phyloP scores from a whole-genome alignment of 2,329 filamentous ascomycete genomes.

The Trichoderma breve region DNA sequence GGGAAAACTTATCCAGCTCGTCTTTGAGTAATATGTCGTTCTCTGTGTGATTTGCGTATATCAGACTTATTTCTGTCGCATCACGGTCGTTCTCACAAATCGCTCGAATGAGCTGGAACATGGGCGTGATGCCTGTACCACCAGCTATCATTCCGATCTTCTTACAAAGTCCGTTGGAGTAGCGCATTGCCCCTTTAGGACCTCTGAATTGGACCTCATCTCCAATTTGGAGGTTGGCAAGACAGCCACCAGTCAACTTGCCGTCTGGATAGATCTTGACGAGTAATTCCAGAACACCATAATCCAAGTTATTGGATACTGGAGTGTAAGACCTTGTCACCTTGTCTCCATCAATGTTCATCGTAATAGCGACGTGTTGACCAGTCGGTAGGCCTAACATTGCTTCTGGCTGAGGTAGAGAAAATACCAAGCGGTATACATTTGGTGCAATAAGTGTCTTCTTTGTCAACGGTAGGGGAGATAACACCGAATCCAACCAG shows the following conservation, averaged over 20 bases:
- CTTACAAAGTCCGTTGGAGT: background rate
- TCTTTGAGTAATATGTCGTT: slow-evolving; percentile 57
- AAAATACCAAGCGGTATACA: slow-evolving; percentile 47
- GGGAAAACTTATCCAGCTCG: slow-evolving; percentile 54
- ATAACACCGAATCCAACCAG: background rate
- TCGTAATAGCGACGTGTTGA: slow-evolving; percentile 55
- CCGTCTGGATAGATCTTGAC: slow-evolving; percentile 51
- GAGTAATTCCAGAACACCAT: slow-evolving; percentile 49
- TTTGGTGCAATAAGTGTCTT: slow-evolving; percentile 42
- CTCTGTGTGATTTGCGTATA: slow-evolving; percentile 60
- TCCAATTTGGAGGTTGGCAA: slow-evolving; percentile 46
- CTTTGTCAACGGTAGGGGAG: slow-evolving; percentile 40
- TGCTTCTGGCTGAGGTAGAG: slow-evolving; percentile 42
- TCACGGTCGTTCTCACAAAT: slow-evolving; percentile 60
- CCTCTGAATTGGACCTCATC: slow-evolving; percentile 53
- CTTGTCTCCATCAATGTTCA: slow-evolving; percentile 43
- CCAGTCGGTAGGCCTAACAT: slow-evolving; percentile 55
- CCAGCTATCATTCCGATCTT: slow-evolving; percentile 59
- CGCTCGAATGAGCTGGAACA: slow-evolving; percentile 57
- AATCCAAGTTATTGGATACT: slow-evolving; percentile 49
- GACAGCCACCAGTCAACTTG: slow-evolving; percentile 43
- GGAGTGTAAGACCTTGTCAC: slow-evolving; percentile 82
- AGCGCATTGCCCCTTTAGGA: slow-evolving; percentile 44
- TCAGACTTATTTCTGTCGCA: slow-evolving; percentile 52
- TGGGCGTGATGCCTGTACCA: slow-evolving; percentile 35